Evolutionary conservation across 805 yeast species (phyloP).

Genomic region (Jamesozyma hellenica): DNA sequence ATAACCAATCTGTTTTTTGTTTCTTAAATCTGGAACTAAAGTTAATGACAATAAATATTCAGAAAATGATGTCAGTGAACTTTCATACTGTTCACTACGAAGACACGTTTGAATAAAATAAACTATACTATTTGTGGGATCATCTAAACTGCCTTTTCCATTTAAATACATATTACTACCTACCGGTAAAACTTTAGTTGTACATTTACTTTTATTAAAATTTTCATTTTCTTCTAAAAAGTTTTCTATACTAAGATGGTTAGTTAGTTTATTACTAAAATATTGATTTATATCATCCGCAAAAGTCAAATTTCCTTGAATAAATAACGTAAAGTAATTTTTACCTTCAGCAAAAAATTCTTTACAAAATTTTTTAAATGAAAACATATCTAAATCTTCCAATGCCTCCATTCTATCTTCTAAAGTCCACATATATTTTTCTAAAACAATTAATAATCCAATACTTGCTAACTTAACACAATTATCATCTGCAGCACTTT

Average conservation of each 20-base stretch:
- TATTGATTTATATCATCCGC: constrained; percentile 19
- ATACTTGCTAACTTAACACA: constrained; percentile 42
- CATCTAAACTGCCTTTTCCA: constrained; percentile 32
- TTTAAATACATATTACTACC: constrained; percentile 31
- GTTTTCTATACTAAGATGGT: constrained; percentile 15
- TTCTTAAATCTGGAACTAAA: constrained; percentile 40
- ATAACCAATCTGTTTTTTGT: constrained; percentile 53
- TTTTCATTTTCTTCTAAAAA: not conserved
- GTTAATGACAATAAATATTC: constrained; percentile 38
- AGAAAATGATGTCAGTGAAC: constrained; percentile 38
- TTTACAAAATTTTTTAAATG: constrained; percentile 27
- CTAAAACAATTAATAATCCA: constrained; percentile 44
- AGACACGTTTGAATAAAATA: constrained; percentile 50
- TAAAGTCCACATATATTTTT: constrained; percentile 44
- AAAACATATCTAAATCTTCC: constrained; percentile 37
- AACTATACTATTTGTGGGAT: constrained; percentile 43
- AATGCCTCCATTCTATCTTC: constrained; percentile 48
- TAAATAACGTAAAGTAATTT: constrained; percentile 32
- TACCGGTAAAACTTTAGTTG: constrained; percentile 30
- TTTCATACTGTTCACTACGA: constrained; percentile 28
- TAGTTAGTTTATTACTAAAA: constrained; percentile 20
- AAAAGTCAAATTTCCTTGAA: constrained; percentile 40
- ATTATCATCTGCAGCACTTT: constrained; percentile 32
- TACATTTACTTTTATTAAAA: not conserved
- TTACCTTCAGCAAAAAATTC: constrained; percentile 16